phyloP scores from a whole-genome alignment of 2,329 filamentous ascomycete genomes.

The Bipolaris sorokiniana region DNA sequence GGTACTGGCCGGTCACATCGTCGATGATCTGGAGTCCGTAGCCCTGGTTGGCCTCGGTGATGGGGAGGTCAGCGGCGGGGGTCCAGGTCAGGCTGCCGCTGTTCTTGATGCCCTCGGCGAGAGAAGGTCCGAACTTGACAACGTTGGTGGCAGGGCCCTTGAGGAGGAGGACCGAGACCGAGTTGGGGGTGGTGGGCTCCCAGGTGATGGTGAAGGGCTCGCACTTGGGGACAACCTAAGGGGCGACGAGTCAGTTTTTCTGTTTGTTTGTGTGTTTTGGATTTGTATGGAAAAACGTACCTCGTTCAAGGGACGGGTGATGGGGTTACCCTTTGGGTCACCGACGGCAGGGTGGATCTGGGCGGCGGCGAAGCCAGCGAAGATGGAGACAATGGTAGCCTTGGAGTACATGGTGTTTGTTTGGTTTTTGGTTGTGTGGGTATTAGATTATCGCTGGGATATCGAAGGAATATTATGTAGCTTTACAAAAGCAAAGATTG shows the following conservation, averaged over 20 bases:
- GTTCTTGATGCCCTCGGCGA: constrained; percentile 61
- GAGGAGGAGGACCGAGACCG: constrained; percentile 65
- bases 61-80: constrained; percentile 56
- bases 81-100: constrained; percentile 63
- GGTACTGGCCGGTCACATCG: constrained; percentile 65
- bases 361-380: constrained; percentile 58
- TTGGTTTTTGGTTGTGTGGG: constrained; percentile 12
- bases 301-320: constrained; percentile 58
- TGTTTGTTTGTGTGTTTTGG: constrained; percentile 11
- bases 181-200: constrained; percentile 56
- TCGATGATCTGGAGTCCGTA: constrained; percentile 69
- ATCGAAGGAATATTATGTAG: constrained; percentile 24
- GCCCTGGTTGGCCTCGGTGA: constrained; percentile 52
- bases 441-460: constrained; percentile 37
- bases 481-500: constrained; percentile 13
- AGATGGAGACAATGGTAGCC: constrained; percentile 55
- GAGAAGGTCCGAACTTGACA: constrained; percentile 57
- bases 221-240: constrained; percentile 60
- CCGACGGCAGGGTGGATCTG: constrained; percentile 38
- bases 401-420: constrained; percentile 43
- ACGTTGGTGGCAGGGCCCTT: constrained; percentile 64
- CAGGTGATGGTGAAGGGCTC: constrained; percentile 65
- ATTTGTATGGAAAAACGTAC: constrained; percentile 30
- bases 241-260: neutral
- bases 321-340: constrained; percentile 59